These are phyloP conservation scores for Gastrolobium villosum DNA, from an alignment of 306 rosid species.

Conservation along the genomic window DNA sequence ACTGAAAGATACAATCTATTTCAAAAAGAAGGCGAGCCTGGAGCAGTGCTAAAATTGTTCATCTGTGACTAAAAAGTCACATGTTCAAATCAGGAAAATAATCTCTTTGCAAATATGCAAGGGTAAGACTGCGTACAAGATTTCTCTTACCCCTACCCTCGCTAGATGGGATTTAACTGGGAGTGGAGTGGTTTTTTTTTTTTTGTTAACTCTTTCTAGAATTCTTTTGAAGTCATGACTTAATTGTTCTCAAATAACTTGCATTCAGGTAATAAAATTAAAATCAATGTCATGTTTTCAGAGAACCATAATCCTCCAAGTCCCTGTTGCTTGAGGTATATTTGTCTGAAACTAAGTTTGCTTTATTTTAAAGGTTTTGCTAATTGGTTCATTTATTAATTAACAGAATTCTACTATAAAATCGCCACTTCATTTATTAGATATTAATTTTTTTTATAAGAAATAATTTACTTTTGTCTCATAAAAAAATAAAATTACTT, in stretches of 20 bases:
- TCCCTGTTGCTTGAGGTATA: slow-evolving; percentile 25
- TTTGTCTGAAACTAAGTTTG: neutral
- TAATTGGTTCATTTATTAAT: slow-evolving; percentile 13
- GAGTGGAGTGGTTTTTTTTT: too few species aligned
- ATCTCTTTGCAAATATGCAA: too few species aligned
- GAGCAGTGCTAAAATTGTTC: too few species aligned
- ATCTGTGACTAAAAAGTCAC: too few species aligned
- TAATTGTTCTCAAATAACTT: slow-evolving; percentile 20
- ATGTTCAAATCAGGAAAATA: too few species aligned
- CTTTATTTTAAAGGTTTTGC: slow-evolving; percentile 20
- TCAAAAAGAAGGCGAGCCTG: too few species aligned
- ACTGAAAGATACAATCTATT: too few species aligned
- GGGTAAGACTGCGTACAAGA: too few species aligned
- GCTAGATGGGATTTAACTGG: too few species aligned
- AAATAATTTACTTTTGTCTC: neutral
- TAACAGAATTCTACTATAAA: neutral
- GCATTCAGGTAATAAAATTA: slow-evolving; percentile 22
- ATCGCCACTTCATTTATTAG: slow-evolving; percentile 17
- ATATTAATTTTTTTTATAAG: neutral
- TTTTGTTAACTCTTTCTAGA: neutral
- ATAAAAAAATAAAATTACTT: neutral
- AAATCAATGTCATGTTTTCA: neutral
- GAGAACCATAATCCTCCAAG: neutral
- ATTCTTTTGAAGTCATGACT: neutral
- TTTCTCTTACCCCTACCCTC: too few species aligned